Evolutionary conservation across 306 rosid species (phyloP).

Genomic region (Comarum palustre): DNA sequence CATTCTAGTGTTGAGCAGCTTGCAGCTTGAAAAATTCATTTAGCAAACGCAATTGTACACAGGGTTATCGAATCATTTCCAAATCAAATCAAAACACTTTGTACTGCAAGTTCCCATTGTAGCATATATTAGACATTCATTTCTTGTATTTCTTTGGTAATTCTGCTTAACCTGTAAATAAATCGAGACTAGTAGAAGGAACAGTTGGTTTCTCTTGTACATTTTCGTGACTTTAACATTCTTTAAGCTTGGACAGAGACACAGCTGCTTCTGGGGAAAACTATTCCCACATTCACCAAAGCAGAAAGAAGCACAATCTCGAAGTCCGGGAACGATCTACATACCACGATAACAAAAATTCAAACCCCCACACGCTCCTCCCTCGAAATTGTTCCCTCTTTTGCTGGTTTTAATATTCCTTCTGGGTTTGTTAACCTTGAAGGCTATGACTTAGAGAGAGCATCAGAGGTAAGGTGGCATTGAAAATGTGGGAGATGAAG

Average conservation of each 20-base stretch:
- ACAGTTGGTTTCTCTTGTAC: not conserved
- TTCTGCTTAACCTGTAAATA: slow-evolving; percentile 12
- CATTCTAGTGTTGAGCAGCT: slow-evolving; percentile 18
- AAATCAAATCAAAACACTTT: not conserved
- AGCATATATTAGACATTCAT: not conserved
- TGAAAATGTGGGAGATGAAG: slow-evolving; percentile 5
- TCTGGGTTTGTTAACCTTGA: not conserved
- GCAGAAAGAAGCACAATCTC: slow-evolving; percentile 13
- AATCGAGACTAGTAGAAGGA: slow-evolving; percentile 5
- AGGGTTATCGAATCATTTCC: slow-evolving; percentile 9
- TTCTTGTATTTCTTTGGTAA: not conserved
- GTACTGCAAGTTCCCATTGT: not conserved
- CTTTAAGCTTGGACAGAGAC: not conserved
- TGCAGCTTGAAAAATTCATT: slow-evolving; percentile 12
- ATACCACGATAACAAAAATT: slow-evolving; percentile 14
- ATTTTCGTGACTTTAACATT: not conserved
- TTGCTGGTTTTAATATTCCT: slow-evolving; percentile 4
- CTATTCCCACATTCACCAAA: slow-evolving; percentile 5
- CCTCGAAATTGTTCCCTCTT: slow-evolving; percentile 1
- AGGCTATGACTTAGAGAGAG: slow-evolving; percentile 3
- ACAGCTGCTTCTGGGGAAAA: slow-evolving; percentile 2
- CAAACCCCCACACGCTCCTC: slow-evolving; percentile 19
- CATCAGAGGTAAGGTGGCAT: not conserved
- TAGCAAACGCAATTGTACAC: slow-evolving; percentile 9
- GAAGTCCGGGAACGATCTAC: slow-evolving; percentile 18